These are phyloP conservation scores for Phytophthora pisi DNA, from an alignment of 352 stramenopile genomes.

Conservation along the genomic window DNA sequence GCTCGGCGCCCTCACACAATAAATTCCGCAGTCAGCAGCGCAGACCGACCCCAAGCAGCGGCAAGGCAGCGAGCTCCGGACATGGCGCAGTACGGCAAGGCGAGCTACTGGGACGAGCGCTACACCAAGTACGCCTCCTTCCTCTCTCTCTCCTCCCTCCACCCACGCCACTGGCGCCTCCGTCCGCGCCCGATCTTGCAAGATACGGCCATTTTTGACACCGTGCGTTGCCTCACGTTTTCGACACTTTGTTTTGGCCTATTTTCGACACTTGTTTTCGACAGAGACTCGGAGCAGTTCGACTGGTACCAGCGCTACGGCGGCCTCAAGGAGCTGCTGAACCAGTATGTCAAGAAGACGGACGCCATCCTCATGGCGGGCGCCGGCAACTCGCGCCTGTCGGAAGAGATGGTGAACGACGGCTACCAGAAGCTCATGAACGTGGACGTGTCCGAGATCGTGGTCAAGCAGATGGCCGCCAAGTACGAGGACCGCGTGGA, in stretches of 20 bases:
- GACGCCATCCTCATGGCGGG: conserved; percentile 94
- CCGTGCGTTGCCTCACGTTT: neutral
- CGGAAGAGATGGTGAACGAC: conserved; percentile 96
- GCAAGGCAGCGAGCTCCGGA: neutral
- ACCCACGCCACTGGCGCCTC: neutral
- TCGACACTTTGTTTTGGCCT: neutral
- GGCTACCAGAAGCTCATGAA: conserved; percentile 95
- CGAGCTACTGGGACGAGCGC: conserved; percentile 94
- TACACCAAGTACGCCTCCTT: conserved; percentile 89
- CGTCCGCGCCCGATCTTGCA: neutral
- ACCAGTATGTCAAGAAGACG: conserved; percentile 94
- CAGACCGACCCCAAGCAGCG: neutral
- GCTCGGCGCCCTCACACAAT: neutral
- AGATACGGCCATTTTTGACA: conserved; percentile 3
- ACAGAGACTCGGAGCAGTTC: conserved; percentile 92
- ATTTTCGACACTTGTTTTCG: conserved; percentile 6
- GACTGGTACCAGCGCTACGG: conserved; percentile 95
- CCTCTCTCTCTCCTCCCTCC: neutral
- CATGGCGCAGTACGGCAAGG: conserved; percentile 94
- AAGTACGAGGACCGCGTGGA: conserved; percentile 93
- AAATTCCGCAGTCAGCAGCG: neutral
- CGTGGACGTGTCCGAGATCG: conserved; percentile 95
- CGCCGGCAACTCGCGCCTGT: conserved; percentile 93
- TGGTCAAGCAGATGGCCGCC: conserved; percentile 94
- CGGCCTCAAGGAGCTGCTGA: conserved; percentile 90